These are phyloP conservation scores for Coemansia sp. DNA, from an alignment of 192 early-diverging fungal genomes.

Conservation along the genomic window DNA sequence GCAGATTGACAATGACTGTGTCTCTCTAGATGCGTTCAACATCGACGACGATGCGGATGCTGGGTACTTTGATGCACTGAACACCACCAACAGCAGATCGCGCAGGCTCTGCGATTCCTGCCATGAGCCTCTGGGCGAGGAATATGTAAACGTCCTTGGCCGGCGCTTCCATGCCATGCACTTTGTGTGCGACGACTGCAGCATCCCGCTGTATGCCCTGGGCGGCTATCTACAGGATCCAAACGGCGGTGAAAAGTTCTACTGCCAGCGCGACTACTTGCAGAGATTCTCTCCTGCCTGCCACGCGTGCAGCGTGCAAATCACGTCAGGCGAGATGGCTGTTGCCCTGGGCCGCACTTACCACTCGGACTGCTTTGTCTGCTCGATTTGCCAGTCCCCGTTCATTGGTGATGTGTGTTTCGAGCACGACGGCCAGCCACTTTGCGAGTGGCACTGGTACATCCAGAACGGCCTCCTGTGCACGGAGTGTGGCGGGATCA, in stretches of 20 bases:
- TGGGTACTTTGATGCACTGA: slow-evolving; percentile 14
- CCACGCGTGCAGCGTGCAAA: slow-evolving; percentile 53
- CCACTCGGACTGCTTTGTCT: slow-evolving; percentile 55
- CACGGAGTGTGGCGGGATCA: slow-evolving; percentile 52
- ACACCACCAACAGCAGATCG: not conserved
- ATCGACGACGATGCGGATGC: slow-evolving; percentile 15
- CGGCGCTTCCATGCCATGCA: slow-evolving; percentile 51
- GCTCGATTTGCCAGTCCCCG: slow-evolving; percentile 55
- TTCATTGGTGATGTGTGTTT: slow-evolving; percentile 56
- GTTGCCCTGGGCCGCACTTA: slow-evolving; percentile 54
- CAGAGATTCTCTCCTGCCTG: slow-evolving; percentile 52
- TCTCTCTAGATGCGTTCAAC: slow-evolving; percentile 3
- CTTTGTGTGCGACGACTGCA: slow-evolving; percentile 53
- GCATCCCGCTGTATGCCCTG: slow-evolving; percentile 54
- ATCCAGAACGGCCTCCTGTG: slow-evolving; percentile 54
- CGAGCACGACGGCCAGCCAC: slow-evolving; percentile 53
- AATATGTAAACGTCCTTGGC: slow-evolving; percentile 51
- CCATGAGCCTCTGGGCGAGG: slow-evolving; percentile 39
- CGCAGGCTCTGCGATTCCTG: slow-evolving; percentile 31
- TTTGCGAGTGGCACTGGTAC: slow-evolving; percentile 57
- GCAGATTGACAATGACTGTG: slow-evolving; percentile 8
- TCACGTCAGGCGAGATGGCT: slow-evolving; percentile 54
- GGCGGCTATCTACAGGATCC: slow-evolving; percentile 53
- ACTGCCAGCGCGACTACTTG: slow-evolving; percentile 55
- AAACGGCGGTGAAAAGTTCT: slow-evolving; percentile 36